Base-by-base conservation (phyloP, 129 eudicot genomes). In the Chrysanthemum makinoi region DNA sequence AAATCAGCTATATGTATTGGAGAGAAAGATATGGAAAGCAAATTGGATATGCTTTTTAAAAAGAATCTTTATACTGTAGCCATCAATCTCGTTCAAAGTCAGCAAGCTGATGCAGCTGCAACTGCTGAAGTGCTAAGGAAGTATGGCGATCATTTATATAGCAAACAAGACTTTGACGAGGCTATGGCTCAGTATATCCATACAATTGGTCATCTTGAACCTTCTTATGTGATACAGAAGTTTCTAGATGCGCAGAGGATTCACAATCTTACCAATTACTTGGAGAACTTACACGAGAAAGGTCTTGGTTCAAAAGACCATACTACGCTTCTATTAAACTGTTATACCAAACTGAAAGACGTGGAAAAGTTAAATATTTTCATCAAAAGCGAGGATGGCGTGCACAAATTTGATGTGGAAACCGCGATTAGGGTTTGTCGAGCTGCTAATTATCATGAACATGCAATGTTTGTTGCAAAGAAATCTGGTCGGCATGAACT, bases 21-120 rank as follows among this genome's bases (percentile, higher is more conserved):
- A 66, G 99, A 95, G 78, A 95, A 95, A 79, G 99, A 95, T 76
- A 95, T 95, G 99, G 97, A 90, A 57, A 88, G 96, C 86, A 95
- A 95, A 80, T 76, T 95, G 63, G 99, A 95, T 72, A 83, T 95
- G 93, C 97, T 95, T 67, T 95, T 95, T 64, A 90, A 90, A 75
- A 95, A 95, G 68, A 95, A 90, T 74, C 89, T 95, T 52, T 95
- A 95, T 68, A 78, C 97, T 14, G 99, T 95, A 5, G 99, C 99
- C 55, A 90, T 95, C 17, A 88, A 95, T 86, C 93, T 95, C 67
- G 97, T 95, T 66, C 99, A 88, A 72, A 90, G 83, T 85, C 99
- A 95, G 73, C 97, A 95, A 88, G 97, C 99, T 46, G 99, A 95
- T 81, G 96, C 97, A 60, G 91, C 84, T 65, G 99, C 99, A 46